Evolutionary conservation across 192 early-diverging fungal species (phyloP).

Genomic region (Backusella sp.): DNA sequence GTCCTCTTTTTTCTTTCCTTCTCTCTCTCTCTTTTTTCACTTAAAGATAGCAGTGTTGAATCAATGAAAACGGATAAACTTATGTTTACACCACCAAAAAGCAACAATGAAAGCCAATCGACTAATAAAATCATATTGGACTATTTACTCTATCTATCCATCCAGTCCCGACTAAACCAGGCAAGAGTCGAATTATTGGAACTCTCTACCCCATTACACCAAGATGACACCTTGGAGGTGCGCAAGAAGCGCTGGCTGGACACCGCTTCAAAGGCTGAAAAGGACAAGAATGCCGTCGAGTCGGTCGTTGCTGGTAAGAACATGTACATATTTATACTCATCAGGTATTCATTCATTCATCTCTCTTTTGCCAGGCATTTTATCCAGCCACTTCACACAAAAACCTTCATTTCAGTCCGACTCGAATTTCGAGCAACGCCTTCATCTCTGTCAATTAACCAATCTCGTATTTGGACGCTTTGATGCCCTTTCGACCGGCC

Average conservation of each 20-base stretch:
- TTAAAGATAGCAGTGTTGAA: background rate
- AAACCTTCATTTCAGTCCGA: slow-evolving; percentile 37
- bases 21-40: background rate
- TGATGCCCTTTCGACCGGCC: slow-evolving; percentile 35
- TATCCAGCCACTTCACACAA: slow-evolving; percentile 30
- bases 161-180: slow-evolving; percentile 51
- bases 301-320: slow-evolving; percentile 49
- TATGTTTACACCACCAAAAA: slow-evolving; percentile 15
- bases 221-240: slow-evolving; percentile 38
- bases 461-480: slow-evolving; percentile 60
- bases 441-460: slow-evolving; percentile 53
- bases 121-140: slow-evolving; percentile 56
- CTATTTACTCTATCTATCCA: slow-evolving; percentile 52
- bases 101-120: slow-evolving; percentile 26
- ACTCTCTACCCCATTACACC: slow-evolving; percentile 29
- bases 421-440: slow-evolving; percentile 46
- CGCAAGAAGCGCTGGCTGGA: slow-evolving; percentile 38
- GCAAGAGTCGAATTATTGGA: slow-evolving; percentile 43
- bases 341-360: background rate
- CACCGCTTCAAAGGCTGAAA: slow-evolving; percentile 41
- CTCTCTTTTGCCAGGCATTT: slow-evolving; percentile 17
- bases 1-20: background rate
- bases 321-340: background rate
- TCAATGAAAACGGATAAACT: slow-evolving; percentile 9
- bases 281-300: slow-evolving; percentile 51